Conservation (phyloP, 805 yeast species). For the Candida ponderosae region DNA sequence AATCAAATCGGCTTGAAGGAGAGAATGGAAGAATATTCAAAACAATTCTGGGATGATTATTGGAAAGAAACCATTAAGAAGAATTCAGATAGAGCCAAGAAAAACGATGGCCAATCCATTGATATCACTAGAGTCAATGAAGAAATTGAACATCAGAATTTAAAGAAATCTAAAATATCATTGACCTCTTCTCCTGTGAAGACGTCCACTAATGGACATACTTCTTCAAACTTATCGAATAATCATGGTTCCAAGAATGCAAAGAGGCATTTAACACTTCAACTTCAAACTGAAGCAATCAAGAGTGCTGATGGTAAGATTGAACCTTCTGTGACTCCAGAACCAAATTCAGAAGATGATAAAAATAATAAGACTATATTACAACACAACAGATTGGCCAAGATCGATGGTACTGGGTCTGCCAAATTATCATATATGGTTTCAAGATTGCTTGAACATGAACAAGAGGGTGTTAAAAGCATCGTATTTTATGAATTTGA, state of each 20-base stretch:
- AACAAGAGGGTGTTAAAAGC: constrained; percentile 37
- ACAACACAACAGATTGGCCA: no score
- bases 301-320: constrained; percentile 7
- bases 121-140: constrained; percentile 18
- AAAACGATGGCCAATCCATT: constrained; percentile 25
- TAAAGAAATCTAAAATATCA: constrained; percentile 12
- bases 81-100: constrained; percentile 29
- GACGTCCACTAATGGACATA: no score
- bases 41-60: constrained; percentile 44
- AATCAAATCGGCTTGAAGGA: constrained; percentile 21
- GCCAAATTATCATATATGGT: constrained; percentile 55
- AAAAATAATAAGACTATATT: background rate
- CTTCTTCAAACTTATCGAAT: no score
- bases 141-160: constrained; percentile 7
- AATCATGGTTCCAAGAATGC: no score
- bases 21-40: constrained; percentile 27
- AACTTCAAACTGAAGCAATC: background rate
- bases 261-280: background rate
- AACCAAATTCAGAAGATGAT: background rate
- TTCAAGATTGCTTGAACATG: constrained; percentile 46
- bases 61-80: constrained; percentile 37
- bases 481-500: constrained; percentile 65
- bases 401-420: constrained; percentile 54
- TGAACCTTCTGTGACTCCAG: constrained; percentile 4
- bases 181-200: constrained; percentile 9